Conservation (phyloP, 2,329 filamentous ascomycete genomes). For the Colletotrichum orchidophilum region DNA sequence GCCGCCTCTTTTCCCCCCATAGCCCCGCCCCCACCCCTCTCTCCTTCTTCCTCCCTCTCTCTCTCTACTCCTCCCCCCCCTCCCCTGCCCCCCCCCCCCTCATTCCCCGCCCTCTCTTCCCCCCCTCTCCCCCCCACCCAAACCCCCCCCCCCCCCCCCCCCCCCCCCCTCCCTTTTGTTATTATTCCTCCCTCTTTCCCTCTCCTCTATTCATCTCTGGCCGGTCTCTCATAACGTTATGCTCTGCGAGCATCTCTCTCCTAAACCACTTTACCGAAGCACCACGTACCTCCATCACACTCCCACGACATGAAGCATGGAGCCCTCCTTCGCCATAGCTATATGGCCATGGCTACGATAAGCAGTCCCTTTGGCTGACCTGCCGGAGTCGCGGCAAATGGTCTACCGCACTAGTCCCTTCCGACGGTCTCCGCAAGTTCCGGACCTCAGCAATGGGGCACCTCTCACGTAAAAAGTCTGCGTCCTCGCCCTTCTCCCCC, state of each 20-base stretch:
- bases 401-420: conserved; percentile 5
- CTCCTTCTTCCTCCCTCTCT: neutral
- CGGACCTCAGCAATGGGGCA: neutral
- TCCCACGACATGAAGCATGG: neutral
- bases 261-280: neutral
- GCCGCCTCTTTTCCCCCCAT: neutral
- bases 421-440: conserved; percentile 17
- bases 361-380: neutral
- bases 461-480: neutral
- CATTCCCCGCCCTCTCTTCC: neutral
- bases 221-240: conserved; percentile 6
- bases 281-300: neutral
- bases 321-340: neutral
- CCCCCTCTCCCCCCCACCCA: too few relatives aligned
- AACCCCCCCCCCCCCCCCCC: too few relatives aligned
- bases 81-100: too few relatives aligned
- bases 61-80: neutral
- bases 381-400: neutral
- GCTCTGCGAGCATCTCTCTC: neutral
- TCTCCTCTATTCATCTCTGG: too few relatives aligned
- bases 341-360: conserved; percentile 3
- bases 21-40: too few relatives aligned
- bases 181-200: neutral
- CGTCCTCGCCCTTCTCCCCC: neutral
- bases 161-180: neutral